These are phyloP conservation scores for Scheffersomyces amazonensis DNA, from an alignment of 805 yeast genomes.

Conservation along the genomic window DNA sequence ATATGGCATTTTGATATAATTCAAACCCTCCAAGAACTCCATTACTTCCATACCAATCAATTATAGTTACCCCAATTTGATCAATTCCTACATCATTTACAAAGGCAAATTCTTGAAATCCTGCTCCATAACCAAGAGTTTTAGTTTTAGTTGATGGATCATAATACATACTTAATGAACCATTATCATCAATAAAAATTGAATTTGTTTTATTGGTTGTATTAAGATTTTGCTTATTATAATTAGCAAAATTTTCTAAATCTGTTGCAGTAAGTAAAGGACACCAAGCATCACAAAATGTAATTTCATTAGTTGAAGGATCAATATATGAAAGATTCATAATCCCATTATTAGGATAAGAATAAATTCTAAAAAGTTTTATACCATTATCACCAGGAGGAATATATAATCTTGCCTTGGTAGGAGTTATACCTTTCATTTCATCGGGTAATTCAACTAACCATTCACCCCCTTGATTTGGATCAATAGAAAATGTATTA, in stretches of 20 bases:
- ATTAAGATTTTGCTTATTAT: conserved; percentile 21
- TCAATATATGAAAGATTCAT: conserved; percentile 89
- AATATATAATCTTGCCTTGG: conserved; percentile 71
- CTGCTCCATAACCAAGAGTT: conserved; percentile 39
- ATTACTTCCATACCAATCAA: conserved; percentile 64
- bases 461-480: conserved; percentile 61
- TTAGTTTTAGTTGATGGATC: conserved; percentile 31
- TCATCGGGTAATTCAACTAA: conserved; percentile 54
- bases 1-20: conserved; percentile 57
- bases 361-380: conserved; percentile 65
- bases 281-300: conserved; percentile 85
- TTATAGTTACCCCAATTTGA: conserved; percentile 59
- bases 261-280: conserved; percentile 52
- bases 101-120: conserved; percentile 82
- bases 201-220: conserved; percentile 20
- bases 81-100: conserved; percentile 63
- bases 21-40: conserved; percentile 75
- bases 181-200: conserved; percentile 27
- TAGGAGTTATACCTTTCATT: conserved; percentile 52
- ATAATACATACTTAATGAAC: conserved; percentile 33
- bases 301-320: conserved; percentile 56
- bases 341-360: conserved; percentile 80
- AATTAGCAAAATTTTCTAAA: conserved; percentile 26
- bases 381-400: conserved; percentile 52
- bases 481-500: conserved; percentile 52